Evolutionary conservation across 345 rosid genomes (phyloP).

Genomic region (Euphorbia pulcherrima): DNA sequence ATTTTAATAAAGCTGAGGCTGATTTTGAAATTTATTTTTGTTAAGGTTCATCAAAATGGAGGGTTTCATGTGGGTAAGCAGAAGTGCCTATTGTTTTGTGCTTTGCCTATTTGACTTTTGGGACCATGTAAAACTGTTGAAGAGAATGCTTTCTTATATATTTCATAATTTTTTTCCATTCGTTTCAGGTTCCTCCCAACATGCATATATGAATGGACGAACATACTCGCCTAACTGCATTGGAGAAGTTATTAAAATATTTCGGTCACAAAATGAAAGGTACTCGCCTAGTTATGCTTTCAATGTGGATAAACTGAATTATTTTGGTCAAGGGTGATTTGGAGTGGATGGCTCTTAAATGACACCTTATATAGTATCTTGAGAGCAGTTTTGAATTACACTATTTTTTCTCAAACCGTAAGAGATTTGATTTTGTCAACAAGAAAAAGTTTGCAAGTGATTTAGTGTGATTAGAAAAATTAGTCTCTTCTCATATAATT

Average conservation of each 20-base stretch:
- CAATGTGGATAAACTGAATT: not conserved
- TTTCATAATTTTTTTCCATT: not conserved
- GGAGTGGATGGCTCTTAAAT: not conserved
- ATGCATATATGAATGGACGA: slow-evolving; percentile 25
- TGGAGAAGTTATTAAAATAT: slow-evolving; percentile 58
- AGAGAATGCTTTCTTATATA: not conserved
- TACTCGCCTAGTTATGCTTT: slow-evolving; percentile 15
- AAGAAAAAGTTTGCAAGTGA: not conserved
- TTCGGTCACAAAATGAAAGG: slow-evolving; percentile 49
- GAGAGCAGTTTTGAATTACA: not conserved
- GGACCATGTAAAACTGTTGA: not conserved
- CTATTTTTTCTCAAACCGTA: not conserved
- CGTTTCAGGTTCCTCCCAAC: slow-evolving; percentile 45
- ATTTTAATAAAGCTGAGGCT: slow-evolving; percentile 21
- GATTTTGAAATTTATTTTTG: slow-evolving; percentile 23
- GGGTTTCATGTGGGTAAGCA: slow-evolving; percentile 46
- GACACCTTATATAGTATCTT: no score
- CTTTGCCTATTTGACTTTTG: slow-evolving; percentile 4
- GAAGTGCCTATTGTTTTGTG: slow-evolving; percentile 1
- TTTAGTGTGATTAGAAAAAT: not conserved
- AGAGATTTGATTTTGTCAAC: not conserved
- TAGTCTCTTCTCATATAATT: not conserved
- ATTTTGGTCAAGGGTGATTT: not conserved
- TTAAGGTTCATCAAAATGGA: slow-evolving; percentile 54
- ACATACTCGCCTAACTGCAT: slow-evolving; percentile 47